Evolutionary conservation across 768 basidiomycete genomes (phyloP), one percentile per base, ranked within the genome.

Genomic region (Hebeloma cylindrosporum): DNA sequence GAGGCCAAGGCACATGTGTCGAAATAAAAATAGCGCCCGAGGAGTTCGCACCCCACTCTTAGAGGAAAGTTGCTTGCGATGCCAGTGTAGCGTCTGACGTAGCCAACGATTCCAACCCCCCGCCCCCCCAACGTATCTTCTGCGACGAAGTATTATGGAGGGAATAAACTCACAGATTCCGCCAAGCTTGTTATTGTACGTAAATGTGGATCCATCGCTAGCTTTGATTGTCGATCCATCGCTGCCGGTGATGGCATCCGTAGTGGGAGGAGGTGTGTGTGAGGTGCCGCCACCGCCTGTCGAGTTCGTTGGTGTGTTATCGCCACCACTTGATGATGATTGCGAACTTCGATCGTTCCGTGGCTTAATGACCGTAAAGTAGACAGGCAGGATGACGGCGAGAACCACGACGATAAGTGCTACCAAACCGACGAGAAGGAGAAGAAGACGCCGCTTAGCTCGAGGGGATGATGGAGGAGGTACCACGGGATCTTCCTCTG

Each of bases 111-210:
- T 25, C 30, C 32, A 35, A 29, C 33, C 31, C 14, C 40, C 22
- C 25, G 45, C 20, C 22, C 20, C 36, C 10, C 22, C 5, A 39
- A 38, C 36, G 20, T 36, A 27, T 20, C 20, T 14, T 28, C 20
- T 22, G 17, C 7, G 25, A 32, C 23, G 23, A 21, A n/a, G 8
- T 38, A 28, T 20, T 35, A n/a, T 23, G 27, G 25, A 36, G 25
- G 41, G 52, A 48, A 35, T 21, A 18, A 42, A 73, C 81, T 76
- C 60, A 83, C 84, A 87, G 57, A 75, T 79, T 29, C 86, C 86
- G 25, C 82, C 89, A 59, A 89, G 87, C 14, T 75, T 66, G 63
- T 93, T 94, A 47, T 70, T 71, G 62, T 95, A 94, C 2, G 73
- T 79, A 64, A 93, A 87, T 1, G 75, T 81, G 1, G 78, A 66